Percentiles rank a stretch among this genome's conserved stretches.
phyloP scores from a whole-genome alignment of 257 asterid species.

The Schizonepeta tenuifolia region DNA sequence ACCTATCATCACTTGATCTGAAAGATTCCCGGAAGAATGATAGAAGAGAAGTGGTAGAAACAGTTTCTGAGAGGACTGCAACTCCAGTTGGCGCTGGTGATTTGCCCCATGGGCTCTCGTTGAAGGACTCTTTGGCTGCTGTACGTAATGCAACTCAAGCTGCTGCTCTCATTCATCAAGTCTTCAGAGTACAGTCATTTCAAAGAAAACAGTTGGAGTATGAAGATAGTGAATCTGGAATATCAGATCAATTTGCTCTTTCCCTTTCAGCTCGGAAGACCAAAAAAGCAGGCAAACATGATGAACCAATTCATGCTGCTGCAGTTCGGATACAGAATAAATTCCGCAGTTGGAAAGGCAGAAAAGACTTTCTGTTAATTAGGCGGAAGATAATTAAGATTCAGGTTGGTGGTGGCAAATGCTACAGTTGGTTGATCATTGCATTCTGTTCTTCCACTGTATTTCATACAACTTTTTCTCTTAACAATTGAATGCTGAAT shows the following conservation, averaged over 20 bases:
- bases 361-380: slow-evolving; percentile 70
- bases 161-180: slow-evolving; percentile 93
- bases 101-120: slow-evolving; percentile 62
- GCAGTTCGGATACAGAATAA: slow-evolving; percentile 84
- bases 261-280: slow-evolving; percentile 65
- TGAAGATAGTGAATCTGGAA: slow-evolving; percentile 59
- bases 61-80: slow-evolving; percentile 70
- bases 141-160: slow-evolving; percentile 96
- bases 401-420: slow-evolving; percentile 54
- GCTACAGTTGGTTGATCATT: background rate
- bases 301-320: slow-evolving; percentile 76
- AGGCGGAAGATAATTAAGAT: slow-evolving; percentile 82
- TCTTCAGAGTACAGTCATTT: slow-evolving; percentile 81
- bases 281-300: slow-evolving; percentile 56
- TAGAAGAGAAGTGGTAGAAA: slow-evolving; percentile 57
- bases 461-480: slow-evolving; percentile 8
- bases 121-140: slow-evolving; percentile 91
- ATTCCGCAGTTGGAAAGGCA: slow-evolving; percentile 92
- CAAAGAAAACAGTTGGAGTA: slow-evolving; percentile 82
- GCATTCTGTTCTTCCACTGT: background rate
- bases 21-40: slow-evolving; percentile 51
- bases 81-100: slow-evolving; percentile 64
- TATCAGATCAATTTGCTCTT: slow-evolving; percentile 70
- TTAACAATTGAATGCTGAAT: slow-evolving; percentile 13
- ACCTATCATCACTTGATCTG: slow-evolving; percentile 58